Conservation (phyloP, 108 stramenopile genomes). For the Skeletonema grethae region DNA sequence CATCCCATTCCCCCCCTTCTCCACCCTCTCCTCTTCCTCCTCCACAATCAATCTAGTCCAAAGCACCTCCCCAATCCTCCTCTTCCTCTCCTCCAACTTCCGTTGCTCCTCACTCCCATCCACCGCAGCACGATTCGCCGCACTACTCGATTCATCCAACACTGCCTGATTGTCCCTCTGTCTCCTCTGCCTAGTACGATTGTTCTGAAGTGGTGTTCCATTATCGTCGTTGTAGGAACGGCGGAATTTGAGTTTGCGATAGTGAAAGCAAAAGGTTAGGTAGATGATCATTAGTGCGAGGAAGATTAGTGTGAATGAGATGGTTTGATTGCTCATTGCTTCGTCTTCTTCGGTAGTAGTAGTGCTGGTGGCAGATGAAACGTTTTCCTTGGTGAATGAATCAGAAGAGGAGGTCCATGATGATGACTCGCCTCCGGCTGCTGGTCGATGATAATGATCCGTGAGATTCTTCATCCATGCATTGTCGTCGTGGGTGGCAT, state of each 20-base stretch:
- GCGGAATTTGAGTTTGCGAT: conserved; percentile 9
- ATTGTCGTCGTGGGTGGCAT: no score
- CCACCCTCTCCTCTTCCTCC: no score
- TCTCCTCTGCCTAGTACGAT: neutral
- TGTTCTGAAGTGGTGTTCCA: no score
- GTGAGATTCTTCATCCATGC: no score
- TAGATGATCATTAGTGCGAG: conserved; percentile 24
- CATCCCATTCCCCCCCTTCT: conserved; percentile 4
- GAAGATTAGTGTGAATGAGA: conserved; percentile 17
- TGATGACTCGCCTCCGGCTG: no score
- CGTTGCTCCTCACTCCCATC: neutral
- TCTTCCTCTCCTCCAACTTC: conserved; percentile 35
- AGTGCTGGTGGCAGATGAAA: no score
- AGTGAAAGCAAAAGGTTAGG: conserved; percentile 28
- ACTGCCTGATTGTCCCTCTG: conserved; percentile 23
- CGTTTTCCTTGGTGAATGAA: no score
- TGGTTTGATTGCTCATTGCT: neutral
- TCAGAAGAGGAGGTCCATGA: no score
- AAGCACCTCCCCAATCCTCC: conserved; percentile 20
- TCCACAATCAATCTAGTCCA: conserved; percentile 27
- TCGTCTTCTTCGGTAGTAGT: no score
- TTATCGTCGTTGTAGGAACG: neutral
- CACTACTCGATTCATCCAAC: conserved; percentile 29
- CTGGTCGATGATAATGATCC: no score
- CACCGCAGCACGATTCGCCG: conserved; percentile 9